Conservation (phyloP, 1,284 basidiomycete species). For the Schizophyllum amplum region DNA sequence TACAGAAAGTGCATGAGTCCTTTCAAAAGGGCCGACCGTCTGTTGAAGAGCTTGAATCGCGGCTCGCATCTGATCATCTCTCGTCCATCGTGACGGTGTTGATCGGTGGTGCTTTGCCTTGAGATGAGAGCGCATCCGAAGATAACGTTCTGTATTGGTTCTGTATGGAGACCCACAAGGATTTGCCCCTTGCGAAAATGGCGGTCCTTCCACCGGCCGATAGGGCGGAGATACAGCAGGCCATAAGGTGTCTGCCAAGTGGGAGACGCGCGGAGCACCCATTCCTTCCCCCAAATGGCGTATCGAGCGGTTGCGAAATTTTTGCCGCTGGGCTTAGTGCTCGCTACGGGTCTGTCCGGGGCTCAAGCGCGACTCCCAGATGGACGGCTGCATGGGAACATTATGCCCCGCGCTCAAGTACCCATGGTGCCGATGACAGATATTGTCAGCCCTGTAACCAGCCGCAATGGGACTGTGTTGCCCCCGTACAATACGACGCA, state of each 20-base stretch:
- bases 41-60: too few species aligned
- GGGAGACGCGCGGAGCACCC: background rate
- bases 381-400: background rate
- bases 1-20: too few species aligned
- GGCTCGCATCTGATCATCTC: too few species aligned
- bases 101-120: too few species aligned
- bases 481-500: slow-evolving; percentile 46
- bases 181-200: background rate
- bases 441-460: slow-evolving; percentile 25
- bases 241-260: background rate
- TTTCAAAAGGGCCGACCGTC: too few species aligned
- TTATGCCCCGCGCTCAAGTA: background rate
- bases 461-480: slow-evolving; percentile 33
- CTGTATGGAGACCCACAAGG: too few species aligned
- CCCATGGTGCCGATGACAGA: background rate
- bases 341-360: background rate
- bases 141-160: background rate
- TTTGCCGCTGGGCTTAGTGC: background rate
- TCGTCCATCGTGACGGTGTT: too few species aligned
- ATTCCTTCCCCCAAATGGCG: background rate
- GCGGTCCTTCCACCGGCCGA: background rate
- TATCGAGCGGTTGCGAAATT: background rate
- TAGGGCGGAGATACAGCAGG: background rate
- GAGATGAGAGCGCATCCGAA: too few species aligned
- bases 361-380: background rate